Conservation (phyloP, 1,139 yeast species). For the Zygosaccharomyces sapae region DNA sequence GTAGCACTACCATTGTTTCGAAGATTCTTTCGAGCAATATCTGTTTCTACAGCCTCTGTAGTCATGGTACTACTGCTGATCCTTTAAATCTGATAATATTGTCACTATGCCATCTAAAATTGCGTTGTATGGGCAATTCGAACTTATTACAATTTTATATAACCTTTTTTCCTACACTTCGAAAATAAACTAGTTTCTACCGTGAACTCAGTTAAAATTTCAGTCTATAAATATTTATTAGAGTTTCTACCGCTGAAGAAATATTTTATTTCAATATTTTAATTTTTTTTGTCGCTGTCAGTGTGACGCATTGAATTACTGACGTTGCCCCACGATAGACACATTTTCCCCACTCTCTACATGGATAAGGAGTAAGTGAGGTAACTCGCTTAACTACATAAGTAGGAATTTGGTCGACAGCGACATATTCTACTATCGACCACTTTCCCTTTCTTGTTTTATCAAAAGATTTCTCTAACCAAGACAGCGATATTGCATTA, state of each 20-base stretch:
- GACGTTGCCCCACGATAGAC: slow-evolving; percentile 1
- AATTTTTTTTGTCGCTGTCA: background rate
- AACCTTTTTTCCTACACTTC: too few relatives aligned
- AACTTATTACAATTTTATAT: too few relatives aligned
- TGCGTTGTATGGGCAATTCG: background rate
- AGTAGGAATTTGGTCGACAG: too few relatives aligned
- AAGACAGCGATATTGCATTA: too few relatives aligned
- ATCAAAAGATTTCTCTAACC: too few relatives aligned
- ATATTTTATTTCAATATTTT: background rate
- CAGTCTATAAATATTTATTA: background rate
- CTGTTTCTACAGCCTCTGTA: background rate
- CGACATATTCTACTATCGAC: too few relatives aligned
- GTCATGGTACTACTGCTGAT: background rate
- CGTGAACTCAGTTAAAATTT: background rate
- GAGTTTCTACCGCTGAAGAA: slow-evolving; percentile 3
- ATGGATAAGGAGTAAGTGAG: too few relatives aligned
- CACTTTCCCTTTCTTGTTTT: too few relatives aligned
- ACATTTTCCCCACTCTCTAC: background rate
- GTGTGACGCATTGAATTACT: background rate
- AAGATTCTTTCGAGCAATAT: background rate
- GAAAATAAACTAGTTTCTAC: slow-evolving; percentile 1
- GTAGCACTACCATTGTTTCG: background rate
- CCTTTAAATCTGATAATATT: background rate
- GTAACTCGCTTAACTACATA: too few relatives aligned
- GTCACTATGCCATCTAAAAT: too few relatives aligned